These are phyloP conservation scores for Leishmania major DNA, from an alignment of 208 protist species.

Conservation along the genomic window DNA sequence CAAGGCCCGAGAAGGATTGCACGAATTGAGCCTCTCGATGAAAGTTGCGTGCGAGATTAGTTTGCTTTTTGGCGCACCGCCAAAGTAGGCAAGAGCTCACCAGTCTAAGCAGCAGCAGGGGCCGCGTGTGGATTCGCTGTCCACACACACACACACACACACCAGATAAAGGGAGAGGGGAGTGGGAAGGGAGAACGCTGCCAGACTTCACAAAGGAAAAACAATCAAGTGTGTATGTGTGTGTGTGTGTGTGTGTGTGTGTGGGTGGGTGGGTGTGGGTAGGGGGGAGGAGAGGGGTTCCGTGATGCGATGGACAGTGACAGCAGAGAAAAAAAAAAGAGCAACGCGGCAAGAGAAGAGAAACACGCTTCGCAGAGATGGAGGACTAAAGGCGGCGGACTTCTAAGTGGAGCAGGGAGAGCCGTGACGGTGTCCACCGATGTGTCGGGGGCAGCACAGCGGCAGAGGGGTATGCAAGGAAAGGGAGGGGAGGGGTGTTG, in stretches of 20 bases:
- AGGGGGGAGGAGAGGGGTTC: background rate
- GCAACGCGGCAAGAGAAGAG: background rate
- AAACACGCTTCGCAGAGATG: background rate
- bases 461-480: background rate
- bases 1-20: background rate
- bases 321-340: background rate
- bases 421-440: background rate
- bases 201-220: slow-evolving; percentile 2
- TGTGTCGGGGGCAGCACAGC: background rate
- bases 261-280: background rate
- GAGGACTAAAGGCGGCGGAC: background rate
- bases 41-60: background rate
- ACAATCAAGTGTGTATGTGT: background rate
- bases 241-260: background rate
- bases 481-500: background rate
- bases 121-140: background rate
- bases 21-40: background rate
- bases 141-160: no score
- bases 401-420: background rate
- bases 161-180: no score
- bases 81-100: background rate
- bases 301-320: background rate
- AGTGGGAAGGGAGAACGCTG: background rate
- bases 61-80: background rate
- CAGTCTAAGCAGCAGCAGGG: background rate